Evolutionary conservation across 345 rosid species (phyloP), one percentile per base, ranked within the genome.

Genomic region (Gossypium bickii): DNA sequence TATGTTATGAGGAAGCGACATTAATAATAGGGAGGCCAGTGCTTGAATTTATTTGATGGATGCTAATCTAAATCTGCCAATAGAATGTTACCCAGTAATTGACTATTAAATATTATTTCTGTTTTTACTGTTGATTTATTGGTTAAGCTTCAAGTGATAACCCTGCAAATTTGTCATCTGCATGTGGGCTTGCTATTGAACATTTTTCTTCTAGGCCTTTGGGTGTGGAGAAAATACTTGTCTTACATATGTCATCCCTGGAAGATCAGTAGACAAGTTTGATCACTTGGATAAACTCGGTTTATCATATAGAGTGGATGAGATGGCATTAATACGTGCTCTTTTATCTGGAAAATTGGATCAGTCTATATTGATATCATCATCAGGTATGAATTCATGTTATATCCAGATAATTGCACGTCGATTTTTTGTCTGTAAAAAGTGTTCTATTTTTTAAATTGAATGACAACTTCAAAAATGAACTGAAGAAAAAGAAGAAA

Each of bases 291-390:
- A 80, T 70, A 87, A 88, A 81, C 82, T 88, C 76, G 77, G 85
- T 78, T 82, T 87, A 71, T 75, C 86, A 71, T 85, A 81, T 75
- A 87, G 80, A 84, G 88, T 89, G 77, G 82, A 83, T 59, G 98
- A 94, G 82, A 81, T 87, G 80, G 91, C 91, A 70, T 76, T 94
- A 72, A 58, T 91, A 52, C 48, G 89, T 63, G 95, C 95, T 71
- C 73, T 86, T 78, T 74, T 94, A 56, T 89, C 95, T 16, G 98
- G 95, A 68, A 80, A 79, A 75, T 85, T 94, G 66, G 86, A 90
- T 77, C 79, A 83, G 47, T 81, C 91, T 72, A 74, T 76, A 9
- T 78, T 94, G 83, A 80, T 81, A 69, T 80, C 82, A 63, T 86
- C 93, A 24, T 81, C 90, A 2, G 97, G 98, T 94, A 79, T 79